Base-by-base conservation (phyloP, 805 yeast genomes). In the Yarrowia sp. region DNA sequence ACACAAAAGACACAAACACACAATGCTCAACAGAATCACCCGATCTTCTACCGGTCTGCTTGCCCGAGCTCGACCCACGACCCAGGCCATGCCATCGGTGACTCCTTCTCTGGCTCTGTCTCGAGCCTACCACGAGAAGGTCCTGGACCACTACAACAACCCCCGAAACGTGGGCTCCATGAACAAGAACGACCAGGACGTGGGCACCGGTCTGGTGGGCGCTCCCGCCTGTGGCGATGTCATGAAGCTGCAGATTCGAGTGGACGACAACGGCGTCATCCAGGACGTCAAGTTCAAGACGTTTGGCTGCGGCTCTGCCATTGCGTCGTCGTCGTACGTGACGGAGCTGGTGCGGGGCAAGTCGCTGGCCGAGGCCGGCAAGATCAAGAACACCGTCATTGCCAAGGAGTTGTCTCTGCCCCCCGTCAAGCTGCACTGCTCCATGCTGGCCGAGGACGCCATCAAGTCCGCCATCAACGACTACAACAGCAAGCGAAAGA, bases 141-240 rank as follows among this genome's bases (percentile, higher is more conserved):
- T 94, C 66, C 88, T 94, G 73, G 98, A 95, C 77, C 99, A 95
- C 77, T 95, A 95, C 79, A 87, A 91, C 75, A 93, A 94, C 81
- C 99, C 99, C 70, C 86, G 99, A 79, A 95, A 95, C 76, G 98
- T 95, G 34, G 99, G 99, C 17, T 85, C 97, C 7, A 80, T 95
- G 78, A 92, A 93, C 79, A 92, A 93, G 79, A 83, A 82, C 67
- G 84, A 86, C 69, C 75, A 80, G 17, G 85, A 87, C 72, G 98
- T 95, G 13, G 99, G 99, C 52, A 95, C 98, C 0, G 99, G 99
- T 0, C 84, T 95, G 53, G 99, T 95, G 15, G 99, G 99, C 68
- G 98, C 99, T 0, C 98, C 99, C 67, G 99, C 99, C 0, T 95
- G 99, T 81, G 99, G 99, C 68, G 99, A 95, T 81, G 99, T 95